These are phyloP conservation scores for Hypholoma sublateritium DNA, from an alignment of 768 basidiomycete genomes.

Conservation along the genomic window DNA sequence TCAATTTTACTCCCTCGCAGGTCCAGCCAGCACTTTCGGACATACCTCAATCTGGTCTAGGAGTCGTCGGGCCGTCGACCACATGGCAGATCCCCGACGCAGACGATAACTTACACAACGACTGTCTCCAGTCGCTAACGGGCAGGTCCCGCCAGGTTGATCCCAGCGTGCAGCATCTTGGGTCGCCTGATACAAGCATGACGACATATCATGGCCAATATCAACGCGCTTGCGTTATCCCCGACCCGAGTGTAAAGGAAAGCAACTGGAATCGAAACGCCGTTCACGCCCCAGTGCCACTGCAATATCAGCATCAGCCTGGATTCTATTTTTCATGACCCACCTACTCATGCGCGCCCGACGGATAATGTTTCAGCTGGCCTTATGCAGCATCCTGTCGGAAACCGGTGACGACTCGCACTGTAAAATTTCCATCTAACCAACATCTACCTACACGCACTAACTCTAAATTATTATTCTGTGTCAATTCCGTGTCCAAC, in stretches of 20 bases:
- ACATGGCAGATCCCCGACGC: conserved; percentile 5
- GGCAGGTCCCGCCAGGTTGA: neutral
- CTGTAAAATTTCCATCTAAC: neutral
- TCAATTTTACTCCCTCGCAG: neutral
- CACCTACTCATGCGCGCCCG: neutral
- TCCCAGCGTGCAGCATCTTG: neutral
- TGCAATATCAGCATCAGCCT: neutral
- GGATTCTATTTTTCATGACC: neutral
- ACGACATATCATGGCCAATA: neutral
- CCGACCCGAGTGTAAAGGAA: neutral
- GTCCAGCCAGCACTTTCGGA: neutral
- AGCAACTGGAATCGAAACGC: neutral
- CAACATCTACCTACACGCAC: neutral
- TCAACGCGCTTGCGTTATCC: neutral
- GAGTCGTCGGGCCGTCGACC: neutral
- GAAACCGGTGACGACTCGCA: neutral
- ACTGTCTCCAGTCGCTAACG: neutral
- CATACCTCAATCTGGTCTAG: neutral
- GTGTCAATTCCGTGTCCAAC: neutral
- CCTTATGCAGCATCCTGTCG: neutral
- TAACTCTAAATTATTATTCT: neutral
- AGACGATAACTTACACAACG: neutral
- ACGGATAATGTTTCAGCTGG: neutral
- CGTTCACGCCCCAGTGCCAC: conserved; percentile 1
- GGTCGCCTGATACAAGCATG: neutral